These are phyloP conservation scores for Ophiostoma sp. DNA, from an alignment of 2,329 filamentous ascomycete species.

Conservation along the genomic window DNA sequence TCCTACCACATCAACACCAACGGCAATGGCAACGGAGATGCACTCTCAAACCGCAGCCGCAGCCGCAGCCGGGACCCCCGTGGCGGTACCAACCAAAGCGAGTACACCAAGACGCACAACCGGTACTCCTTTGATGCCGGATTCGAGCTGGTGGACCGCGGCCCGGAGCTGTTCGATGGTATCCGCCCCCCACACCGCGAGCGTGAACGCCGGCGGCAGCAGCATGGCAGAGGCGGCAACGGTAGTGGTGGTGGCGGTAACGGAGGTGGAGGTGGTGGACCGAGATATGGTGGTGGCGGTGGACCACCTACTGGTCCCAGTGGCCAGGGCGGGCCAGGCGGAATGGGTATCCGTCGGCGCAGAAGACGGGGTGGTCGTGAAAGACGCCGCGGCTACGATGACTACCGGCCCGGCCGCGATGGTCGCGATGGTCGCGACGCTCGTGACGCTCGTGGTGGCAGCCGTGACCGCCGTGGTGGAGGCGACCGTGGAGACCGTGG, in stretches of 20 bases:
- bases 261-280: slow-evolving; percentile 34
- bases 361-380: slow-evolving; percentile 25
- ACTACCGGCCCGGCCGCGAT: slow-evolving; percentile 21
- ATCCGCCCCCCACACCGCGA: slow-evolving; percentile 57
- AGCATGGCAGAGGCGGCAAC: not conserved
- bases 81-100: slow-evolving; percentile 26
- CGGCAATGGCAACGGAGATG: not conserved
- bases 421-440: not conserved
- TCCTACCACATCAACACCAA: slow-evolving; percentile 25
- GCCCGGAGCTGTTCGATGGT: slow-evolving; percentile 63
- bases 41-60: not conserved
- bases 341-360: slow-evolving; percentile 22
- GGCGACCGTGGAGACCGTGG: slow-evolving; percentile 21
- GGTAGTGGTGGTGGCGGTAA: slow-evolving; percentile 29
- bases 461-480: slow-evolving; percentile 28
- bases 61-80: slow-evolving; percentile 2
- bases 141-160: slow-evolving; percentile 63
- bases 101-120: slow-evolving; percentile 51
- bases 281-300: not conserved
- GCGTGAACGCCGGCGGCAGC: slow-evolving; percentile 35
- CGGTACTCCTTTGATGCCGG: slow-evolving; percentile 68
- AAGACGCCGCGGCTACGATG: slow-evolving; percentile 21
- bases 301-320: slow-evolving; percentile 28
- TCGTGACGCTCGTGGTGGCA: slow-evolving; percentile 23
- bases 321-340: not conserved